Evolutionary conservation across 257 asterid species (phyloP), one percentile per base, ranked within the genome.

Genomic region (Scutellaria minor): DNA sequence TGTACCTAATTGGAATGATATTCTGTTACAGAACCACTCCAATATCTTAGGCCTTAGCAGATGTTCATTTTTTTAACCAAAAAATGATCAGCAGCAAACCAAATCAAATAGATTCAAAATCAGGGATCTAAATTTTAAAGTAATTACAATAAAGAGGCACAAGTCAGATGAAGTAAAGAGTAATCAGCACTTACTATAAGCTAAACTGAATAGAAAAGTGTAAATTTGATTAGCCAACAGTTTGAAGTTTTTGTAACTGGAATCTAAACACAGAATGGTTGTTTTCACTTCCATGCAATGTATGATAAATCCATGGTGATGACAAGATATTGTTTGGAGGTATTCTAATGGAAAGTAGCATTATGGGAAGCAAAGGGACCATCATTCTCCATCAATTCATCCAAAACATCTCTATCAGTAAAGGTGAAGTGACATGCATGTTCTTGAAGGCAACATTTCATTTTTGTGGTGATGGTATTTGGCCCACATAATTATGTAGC

Each of bases 311-410:
- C 58, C 47, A 79, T 46, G 78, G 64, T 52, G 37, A 47, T 74
- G 80, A 78, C 83, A 77, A 79, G 76, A 64, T 79, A 77, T 67
- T 75, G 81, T 79, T 75, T 81, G 82, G 86, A 77, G 68, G 77
- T 78, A 79, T 47, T 69, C 76, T 67, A 68, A 68, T 65, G 77
- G 77, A 75, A 57, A 67, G 41, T 60, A 77, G 80, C 45, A 70
- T 63, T 74, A 69, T 73, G 81, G 80, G 76, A 67, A 75, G 68
- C 76, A 68, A 79, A 83, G 58, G 81, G 85, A 66, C 86, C 84
- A 74, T 74, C 76, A 76, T 62, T 61, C 74, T 66, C 52, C 66
- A 68, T 77, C 8, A 68, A 55, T 58, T 70, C 63, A 72, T 70
- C 75, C 78, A 71, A 51, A 78, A 72, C 54, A 66, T 77, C 76